These are phyloP conservation scores for Straminergon stramineum DNA, from an alignment of 225 moss, liverwort and hornwort species.

Conservation along the genomic window DNA sequence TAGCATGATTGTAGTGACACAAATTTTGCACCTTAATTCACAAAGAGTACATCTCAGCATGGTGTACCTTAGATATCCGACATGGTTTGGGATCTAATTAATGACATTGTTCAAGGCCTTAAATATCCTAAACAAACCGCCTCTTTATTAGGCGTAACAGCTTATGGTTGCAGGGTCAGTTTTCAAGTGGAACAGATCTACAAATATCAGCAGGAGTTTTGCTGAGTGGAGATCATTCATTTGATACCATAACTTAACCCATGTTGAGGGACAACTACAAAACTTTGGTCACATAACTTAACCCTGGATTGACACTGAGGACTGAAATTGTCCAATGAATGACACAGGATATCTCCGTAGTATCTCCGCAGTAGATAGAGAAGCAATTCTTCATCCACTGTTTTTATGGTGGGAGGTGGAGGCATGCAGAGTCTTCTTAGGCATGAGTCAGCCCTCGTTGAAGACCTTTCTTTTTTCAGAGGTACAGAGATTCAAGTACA, in stretches of 20 bases:
- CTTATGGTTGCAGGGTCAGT: background rate
- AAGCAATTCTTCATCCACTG: too few species aligned
- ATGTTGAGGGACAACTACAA: background rate
- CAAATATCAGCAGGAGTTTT: background rate
- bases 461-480: too few species aligned
- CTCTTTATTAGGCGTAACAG: background rate
- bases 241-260: background rate
- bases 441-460: too few species aligned
- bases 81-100: background rate
- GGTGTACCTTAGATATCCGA: background rate
- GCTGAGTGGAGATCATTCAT: background rate
- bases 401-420: too few species aligned
- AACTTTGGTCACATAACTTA: background rate
- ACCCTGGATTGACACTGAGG: too few species aligned
- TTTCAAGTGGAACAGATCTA: background rate
- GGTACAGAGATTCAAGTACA: too few species aligned
- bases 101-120: background rate
- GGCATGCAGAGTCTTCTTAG: too few species aligned
- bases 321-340: too few species aligned
- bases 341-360: too few species aligned
- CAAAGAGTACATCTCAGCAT: background rate
- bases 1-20: accelerated
- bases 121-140: background rate
- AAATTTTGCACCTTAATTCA: background rate
- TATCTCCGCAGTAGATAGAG: too few species aligned